Base-by-base conservation (phyloP, 305 asterid genomes). In the Withania somnifera region DNA sequence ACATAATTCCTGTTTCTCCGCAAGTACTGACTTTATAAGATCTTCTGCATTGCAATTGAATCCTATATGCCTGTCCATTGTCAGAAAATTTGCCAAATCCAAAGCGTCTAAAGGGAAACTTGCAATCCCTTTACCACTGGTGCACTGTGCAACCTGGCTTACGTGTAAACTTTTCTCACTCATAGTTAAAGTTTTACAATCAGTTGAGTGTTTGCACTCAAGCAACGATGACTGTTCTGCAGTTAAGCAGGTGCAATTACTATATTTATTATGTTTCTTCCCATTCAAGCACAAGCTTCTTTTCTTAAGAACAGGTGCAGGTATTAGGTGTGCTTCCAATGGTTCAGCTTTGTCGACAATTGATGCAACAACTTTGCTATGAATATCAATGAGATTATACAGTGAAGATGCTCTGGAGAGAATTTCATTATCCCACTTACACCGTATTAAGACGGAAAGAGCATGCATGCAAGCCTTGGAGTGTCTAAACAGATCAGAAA, bases 391-490 rank as follows among this genome's bases (percentile, higher is more conserved):
- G 81, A 96, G 95, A 85, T 91, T 94, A 89, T 88, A 91, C 86
- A 96, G 98, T 83, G 99, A 96, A 71, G 97, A 90, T 4, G 99
- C 97, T 83, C 97, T 88, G 24, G 98, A 88, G 84, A 91, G 92
- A 84, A 94, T 96, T 84, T 93, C 97, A 32, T 77, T 85, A 83
- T 96, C 98, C 99, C 99, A 96, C 87, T 94, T 96, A 91, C 98
- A 96, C 83, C 92, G 88, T 79, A 90, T 88, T 88, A 96, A 88
- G 86, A 90, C 85, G 6, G 97, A 91, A 78, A 96, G 97, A 84
- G 98, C 94, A 82, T 92, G 95, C 92, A 88, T 92, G 89, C 99
- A 96, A 76, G 98, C 97, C 89, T 93, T 96, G 26, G 99, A 96
- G 34, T 83, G 92, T 89, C 97, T 88, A 87, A 96, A 96, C 88